Conservation (phyloP, 495 filamentous ascomycete genomes). For the Trypethelium eluteriae region DNA sequence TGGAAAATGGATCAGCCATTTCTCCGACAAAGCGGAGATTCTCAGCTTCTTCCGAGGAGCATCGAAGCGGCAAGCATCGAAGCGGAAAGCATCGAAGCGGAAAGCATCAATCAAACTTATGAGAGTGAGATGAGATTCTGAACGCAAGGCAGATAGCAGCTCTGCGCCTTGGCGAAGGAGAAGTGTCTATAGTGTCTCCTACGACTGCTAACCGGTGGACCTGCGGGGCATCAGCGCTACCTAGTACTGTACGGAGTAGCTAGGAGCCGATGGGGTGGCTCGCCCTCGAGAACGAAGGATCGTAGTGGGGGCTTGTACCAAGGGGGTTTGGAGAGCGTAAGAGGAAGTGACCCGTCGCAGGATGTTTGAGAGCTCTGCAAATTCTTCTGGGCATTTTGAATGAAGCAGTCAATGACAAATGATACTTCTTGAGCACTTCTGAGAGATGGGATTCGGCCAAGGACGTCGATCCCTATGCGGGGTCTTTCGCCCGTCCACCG, state of each 20-base stretch:
- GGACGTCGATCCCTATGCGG: background rate
- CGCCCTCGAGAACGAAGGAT: background rate
- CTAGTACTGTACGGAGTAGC: too few relatives aligned
- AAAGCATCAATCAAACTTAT: background rate
- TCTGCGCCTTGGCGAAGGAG: background rate
- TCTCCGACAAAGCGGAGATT: too few relatives aligned
- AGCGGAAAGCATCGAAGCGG: background rate
- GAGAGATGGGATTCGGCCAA: background rate
- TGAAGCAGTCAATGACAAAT: background rate
- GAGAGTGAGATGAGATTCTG: background rate
- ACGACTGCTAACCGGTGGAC: background rate
- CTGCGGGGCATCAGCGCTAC: background rate
- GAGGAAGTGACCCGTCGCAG: background rate
- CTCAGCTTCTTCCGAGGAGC: background rate
- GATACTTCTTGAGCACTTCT: background rate
- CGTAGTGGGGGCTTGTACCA: background rate
- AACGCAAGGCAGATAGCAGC: background rate
- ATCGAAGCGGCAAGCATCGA: background rate
- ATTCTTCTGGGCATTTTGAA: background rate
- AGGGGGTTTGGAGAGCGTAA: background rate
- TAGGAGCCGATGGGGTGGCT: background rate
- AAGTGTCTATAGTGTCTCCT: background rate
- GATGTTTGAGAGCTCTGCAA: background rate
- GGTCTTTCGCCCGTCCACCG: background rate
- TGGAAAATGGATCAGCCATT: background rate